Conservation (phyloP, 768 basidiomycete species). For the Infundibulicybe gibba region DNA sequence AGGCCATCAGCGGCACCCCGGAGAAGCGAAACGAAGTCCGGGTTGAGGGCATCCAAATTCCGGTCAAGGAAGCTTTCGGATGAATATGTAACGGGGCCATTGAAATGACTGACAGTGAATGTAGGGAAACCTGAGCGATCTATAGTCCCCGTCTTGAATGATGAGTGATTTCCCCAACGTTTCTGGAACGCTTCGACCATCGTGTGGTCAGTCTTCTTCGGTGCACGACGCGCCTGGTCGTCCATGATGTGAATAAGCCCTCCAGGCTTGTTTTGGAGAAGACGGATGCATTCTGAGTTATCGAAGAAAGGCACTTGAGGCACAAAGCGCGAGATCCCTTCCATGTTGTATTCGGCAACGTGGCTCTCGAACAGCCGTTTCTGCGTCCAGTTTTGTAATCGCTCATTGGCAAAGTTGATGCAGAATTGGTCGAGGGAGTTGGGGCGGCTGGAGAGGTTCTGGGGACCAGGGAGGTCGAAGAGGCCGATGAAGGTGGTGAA, state of each 20-base stretch:
- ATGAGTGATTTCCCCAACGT: constrained; percentile 90
- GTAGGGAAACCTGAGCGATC: constrained; percentile 80
- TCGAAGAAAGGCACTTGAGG: constrained; percentile 81
- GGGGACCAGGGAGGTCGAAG: constrained; percentile 90
- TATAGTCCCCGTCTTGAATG: constrained; percentile 78
- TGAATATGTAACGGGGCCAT: constrained; percentile 89
- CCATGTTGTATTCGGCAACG: constrained; percentile 77
- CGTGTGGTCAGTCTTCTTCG: constrained; percentile 88
- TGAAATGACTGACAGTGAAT: constrained; percentile 91
- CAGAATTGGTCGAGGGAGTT: constrained; percentile 97
- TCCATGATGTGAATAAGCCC: constrained; percentile 98
- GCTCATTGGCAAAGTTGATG: constrained; percentile 95
- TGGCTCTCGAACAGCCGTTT: constrained; percentile 78
- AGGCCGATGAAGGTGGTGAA: constrained; percentile 90
- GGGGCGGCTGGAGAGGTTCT: constrained; percentile 81
- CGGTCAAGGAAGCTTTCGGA: constrained; percentile 86
- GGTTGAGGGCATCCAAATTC: constrained; percentile 86
- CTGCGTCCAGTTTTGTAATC: constrained; percentile 80
- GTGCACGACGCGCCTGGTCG: constrained; percentile 83
- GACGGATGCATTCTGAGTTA: constrained; percentile 84
- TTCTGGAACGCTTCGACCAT: constrained; percentile 96
- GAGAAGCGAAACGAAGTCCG: constrained; percentile 89
- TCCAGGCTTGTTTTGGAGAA: constrained; percentile 83
- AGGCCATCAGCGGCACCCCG: constrained; percentile 60
- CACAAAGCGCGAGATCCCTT: constrained; percentile 70